These are phyloP conservation scores for Phytopythium kandeliae DNA, from an alignment of 352 stramenopile genomes.

Conservation along the genomic window DNA sequence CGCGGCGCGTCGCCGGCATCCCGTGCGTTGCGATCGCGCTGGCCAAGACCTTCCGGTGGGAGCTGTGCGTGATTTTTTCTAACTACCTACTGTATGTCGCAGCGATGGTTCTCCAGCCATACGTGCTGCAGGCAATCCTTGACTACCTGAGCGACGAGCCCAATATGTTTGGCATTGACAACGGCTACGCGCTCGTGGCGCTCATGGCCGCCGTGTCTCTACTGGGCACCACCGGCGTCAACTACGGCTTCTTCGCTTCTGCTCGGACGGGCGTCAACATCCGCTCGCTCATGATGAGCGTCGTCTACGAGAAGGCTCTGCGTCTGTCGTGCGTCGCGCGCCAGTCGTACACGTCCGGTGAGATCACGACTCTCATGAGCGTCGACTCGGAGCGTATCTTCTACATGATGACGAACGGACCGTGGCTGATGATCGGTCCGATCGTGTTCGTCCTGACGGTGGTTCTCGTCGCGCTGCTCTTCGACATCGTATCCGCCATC, in stretches of 20 bases:
- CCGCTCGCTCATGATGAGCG: constrained; percentile 30
- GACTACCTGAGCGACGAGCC: constrained; percentile 17
- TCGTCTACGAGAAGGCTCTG: constrained; percentile 49
- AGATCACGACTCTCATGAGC: constrained; percentile 37
- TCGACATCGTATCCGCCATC: constrained; percentile 13
- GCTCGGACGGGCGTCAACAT: constrained; percentile 30
- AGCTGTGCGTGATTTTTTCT: constrained; percentile 15
- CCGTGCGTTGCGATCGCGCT: constrained; percentile 11
- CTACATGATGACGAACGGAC: constrained; percentile 19
- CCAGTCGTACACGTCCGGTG: constrained; percentile 26
- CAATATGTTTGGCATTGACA: constrained; percentile 21
- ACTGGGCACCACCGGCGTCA: constrained; percentile 19
- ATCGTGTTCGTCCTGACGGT: constrained; percentile 20
- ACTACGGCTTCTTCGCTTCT: constrained; percentile 33
- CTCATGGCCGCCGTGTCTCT: constrained; percentile 18
- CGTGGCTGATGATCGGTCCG: constrained; percentile 20
- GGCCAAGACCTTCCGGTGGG: constrained; percentile 16
- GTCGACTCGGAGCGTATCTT: constrained; percentile 42
- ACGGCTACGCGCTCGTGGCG: constrained; percentile 16
- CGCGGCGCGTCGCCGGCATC: constrained; percentile 4
- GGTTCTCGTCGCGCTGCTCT: constrained; percentile 21
- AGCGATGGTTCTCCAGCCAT: constrained; percentile 22
- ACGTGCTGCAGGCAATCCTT: constrained; percentile 20
- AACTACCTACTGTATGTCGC: constrained; percentile 26
- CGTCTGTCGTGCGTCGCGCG: constrained; percentile 41